These are phyloP conservation scores for Pleoardoris graminearum DNA, from an alignment of 2,329 filamentous ascomycete species.

Conservation along the genomic window DNA sequence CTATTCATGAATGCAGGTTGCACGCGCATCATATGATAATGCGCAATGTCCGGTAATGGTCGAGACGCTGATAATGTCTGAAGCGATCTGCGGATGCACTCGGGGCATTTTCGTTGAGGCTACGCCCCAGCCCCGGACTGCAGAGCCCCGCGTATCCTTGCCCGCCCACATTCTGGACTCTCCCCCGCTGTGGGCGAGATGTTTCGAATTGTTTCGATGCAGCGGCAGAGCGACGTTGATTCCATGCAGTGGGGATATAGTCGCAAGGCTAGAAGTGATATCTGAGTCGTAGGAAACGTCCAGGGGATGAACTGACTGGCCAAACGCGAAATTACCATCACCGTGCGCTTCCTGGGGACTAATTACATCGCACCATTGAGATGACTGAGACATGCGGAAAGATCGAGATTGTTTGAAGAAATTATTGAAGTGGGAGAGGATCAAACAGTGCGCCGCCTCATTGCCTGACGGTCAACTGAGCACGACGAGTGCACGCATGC, in stretches of 20 bases:
- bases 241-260: too few species aligned
- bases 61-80: not conserved
- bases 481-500: too few species aligned
- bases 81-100: not conserved
- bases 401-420: not conserved
- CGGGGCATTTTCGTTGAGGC: not conserved
- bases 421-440: not conserved
- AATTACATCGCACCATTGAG: not conserved
- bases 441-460: constrained; percentile 1
- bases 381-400: not conserved
- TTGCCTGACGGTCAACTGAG: not conserved
- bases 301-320: too few species aligned
- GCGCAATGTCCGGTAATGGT: too few species aligned
- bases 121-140: not conserved
- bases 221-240: not conserved
- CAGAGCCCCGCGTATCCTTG: constrained; percentile 1
- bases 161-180: not conserved
- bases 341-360: not conserved
- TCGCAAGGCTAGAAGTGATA: not conserved
- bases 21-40: too few species aligned
- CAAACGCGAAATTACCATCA: not conserved
- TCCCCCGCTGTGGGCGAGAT: not conserved
- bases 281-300: not conserved
- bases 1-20: too few species aligned
- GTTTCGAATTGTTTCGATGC: not conserved